Evolutionary conservation across 805 yeast species (phyloP), one percentile per base, ranked within the genome.

Genomic region (Ogataea ganodermae): DNA sequence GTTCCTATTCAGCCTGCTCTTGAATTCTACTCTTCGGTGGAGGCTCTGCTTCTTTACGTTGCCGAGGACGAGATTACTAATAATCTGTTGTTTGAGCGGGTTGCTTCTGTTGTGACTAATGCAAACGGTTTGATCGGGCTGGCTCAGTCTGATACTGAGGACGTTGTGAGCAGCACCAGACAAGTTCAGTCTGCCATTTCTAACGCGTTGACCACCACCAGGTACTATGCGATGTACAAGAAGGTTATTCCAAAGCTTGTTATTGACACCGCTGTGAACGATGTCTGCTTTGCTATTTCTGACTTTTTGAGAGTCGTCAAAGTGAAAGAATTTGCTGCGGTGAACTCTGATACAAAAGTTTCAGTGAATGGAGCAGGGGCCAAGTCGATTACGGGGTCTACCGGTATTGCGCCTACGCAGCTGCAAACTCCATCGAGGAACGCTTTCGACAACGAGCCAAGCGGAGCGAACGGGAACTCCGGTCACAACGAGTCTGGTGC

Each of bases 201-300:
- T 14, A 89, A 86, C 65, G 78, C 83, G 0, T 80, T 92, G 35
- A 83, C 96, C 3, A 76, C 89, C 1, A 79, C 91, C 1, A 75
- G 96, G 58, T 88, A 89, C 60, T 86, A 72, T 63, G 79, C 86
- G 0, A 69, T 82, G 9, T 84, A 86, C 56, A 71, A 77, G 3
- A 73, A 75, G n/a, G 59, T 87, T 2, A 67, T 89, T 46, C 96
- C 97, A 0, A 76, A 75, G 44, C 68, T 85, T 17, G 76, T 89
- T 2, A 75, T 90, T 16, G 85, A 89, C 65, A 78, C 89, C 18
- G 84, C 97, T 0, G 69, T 88, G 8, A 78, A 86, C 36, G 96
- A 90, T 59, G 69, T 90, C 28, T 75, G 84, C 6, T 84, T 83
- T 60, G 68, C 84, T 2, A 69, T 84, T 20, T 83, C 86, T 59